Base-by-base conservation (phyloP, 2,329 filamentous ascomycete genomes). In the Talaromyces sp. region DNA sequence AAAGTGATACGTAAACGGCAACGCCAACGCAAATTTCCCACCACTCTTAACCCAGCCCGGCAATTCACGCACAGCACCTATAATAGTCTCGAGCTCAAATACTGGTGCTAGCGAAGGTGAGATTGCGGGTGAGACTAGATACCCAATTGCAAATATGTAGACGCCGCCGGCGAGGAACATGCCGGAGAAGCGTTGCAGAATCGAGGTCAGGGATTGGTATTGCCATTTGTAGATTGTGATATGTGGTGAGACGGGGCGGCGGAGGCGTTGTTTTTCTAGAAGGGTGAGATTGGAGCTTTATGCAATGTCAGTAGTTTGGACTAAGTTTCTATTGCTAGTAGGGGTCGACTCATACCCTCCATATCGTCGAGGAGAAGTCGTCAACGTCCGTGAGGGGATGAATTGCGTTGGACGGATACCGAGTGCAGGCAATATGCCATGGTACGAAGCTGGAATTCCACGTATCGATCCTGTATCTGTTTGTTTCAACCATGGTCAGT, bases 121-220 rank as follows among this genome's bases (percentile, higher is more conserved):
- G 62, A 91, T 76, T 74, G 90, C 85, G 3, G 93, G 93, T 0
- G 92, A 88, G 68, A 86, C 85, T 68, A 97, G 88, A 84, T 97
- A 97, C 63, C 89, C 87, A 70, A 88, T 79, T 68, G 90, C 88
- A 82, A 92, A 97, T 76, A 87, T 78, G 84, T 97, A 97, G 68
- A 96, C 84, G 58, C 83, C 79, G 69, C 89, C 91, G 66, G 88
- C 89, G 70, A 96, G 84, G 66, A 84, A 79, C 74, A 84, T 80
- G 73, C 92, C 93, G n/a, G 92, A 94, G 82, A 97, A 87, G 73
- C 93, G 92, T 82, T 93, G 91, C 80, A 91, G 84, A 64, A 84
- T 87, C 71, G 88, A 88, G 70, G 85, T 84, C 77, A 91, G 88
- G 89, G 89, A 97, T 72, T 92, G 95, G 81, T 97, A 90, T 78